These are phyloP conservation scores for Maudiozyma serrabonitensis DNA, from an alignment of 805 yeast genomes.

Conservation along the genomic window DNA sequence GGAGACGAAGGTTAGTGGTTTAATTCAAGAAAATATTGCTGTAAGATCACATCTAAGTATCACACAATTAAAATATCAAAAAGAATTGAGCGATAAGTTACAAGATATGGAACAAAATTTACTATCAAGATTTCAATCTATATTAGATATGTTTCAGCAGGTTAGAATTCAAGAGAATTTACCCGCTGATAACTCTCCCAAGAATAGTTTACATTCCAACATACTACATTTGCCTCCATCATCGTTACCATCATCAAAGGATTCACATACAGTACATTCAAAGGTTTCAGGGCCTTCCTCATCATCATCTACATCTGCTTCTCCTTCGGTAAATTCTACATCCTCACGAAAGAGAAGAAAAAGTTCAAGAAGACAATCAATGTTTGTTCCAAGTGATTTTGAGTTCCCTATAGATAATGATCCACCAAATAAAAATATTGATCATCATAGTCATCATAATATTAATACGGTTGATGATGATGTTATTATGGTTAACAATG, in stretches of 20 bases:
- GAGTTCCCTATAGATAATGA: conserved; percentile 16
- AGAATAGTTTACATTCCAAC: not conserved
- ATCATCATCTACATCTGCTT: not conserved
- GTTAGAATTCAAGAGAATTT: conserved; percentile 37
- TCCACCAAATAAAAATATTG: not conserved
- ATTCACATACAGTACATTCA: not conserved
- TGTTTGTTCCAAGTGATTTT: conserved; percentile 29
- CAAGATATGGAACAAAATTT: conserved; percentile 34
- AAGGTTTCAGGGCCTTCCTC: not conserved
- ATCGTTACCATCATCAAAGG: not conserved
- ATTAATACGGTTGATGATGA: too few species aligned
- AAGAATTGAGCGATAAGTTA: conserved; percentile 32
- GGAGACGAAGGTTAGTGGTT: conserved; percentile 41
- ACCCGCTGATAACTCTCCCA: conserved; percentile 1
- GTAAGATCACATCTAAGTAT: conserved; percentile 32
- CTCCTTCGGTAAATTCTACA: not conserved
- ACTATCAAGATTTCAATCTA: conserved; percentile 35
- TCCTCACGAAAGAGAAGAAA: conserved; percentile 27
- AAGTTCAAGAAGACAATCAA: conserved; percentile 34
- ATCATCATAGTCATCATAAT: not conserved
- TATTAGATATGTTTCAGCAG: conserved; percentile 34
- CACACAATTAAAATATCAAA: conserved; percentile 24
- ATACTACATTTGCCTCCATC: not conserved
- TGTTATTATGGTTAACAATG: not conserved
- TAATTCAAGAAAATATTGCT: conserved; percentile 41